Evolutionary conservation across 148 eudicot species (phyloP).

Genomic region (Spergularia marina): DNA sequence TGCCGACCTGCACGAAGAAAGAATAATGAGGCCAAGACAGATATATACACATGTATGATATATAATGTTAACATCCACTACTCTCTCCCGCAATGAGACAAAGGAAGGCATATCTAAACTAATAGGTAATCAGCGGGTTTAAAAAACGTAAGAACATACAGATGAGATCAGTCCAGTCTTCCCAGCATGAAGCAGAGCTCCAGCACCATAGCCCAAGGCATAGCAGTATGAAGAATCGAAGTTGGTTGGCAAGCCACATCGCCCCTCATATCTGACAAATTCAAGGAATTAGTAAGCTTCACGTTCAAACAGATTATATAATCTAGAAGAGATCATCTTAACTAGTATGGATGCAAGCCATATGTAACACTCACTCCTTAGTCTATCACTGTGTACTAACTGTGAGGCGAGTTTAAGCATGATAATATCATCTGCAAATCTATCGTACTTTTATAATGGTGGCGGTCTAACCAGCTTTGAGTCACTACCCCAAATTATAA

Average conservation of each 20-base stretch:
- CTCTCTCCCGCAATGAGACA: not conserved
- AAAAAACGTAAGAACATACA: constrained; percentile 37
- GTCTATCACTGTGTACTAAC: not conserved
- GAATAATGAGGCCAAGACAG: not conserved
- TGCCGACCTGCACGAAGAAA: constrained; percentile 60
- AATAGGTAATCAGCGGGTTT: not conserved
- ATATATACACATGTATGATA: not conserved
- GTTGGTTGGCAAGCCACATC: constrained; percentile 96
- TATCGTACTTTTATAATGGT: not conserved
- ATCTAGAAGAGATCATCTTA: not conserved
- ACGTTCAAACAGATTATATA: not conserved
- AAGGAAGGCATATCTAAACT: not conserved
- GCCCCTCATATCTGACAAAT: constrained; percentile 77
- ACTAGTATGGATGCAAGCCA: not conserved
- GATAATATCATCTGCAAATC: not conserved
- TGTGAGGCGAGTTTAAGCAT: not conserved
- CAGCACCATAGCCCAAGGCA: constrained; percentile 96
- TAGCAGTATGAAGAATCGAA: constrained; percentile 95
- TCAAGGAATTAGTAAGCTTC: constrained; percentile 6
- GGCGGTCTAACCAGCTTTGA: not conserved
- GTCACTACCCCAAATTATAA: too few species aligned
- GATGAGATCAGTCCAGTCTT: constrained; percentile 96
- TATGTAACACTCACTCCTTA: too few species aligned
- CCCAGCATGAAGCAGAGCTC: constrained; percentile 87
- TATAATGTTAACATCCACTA: not conserved